Evolutionary conservation across 495 filamentous ascomycete species (phyloP).

Genomic region (Aspergillus ostianus): DNA sequence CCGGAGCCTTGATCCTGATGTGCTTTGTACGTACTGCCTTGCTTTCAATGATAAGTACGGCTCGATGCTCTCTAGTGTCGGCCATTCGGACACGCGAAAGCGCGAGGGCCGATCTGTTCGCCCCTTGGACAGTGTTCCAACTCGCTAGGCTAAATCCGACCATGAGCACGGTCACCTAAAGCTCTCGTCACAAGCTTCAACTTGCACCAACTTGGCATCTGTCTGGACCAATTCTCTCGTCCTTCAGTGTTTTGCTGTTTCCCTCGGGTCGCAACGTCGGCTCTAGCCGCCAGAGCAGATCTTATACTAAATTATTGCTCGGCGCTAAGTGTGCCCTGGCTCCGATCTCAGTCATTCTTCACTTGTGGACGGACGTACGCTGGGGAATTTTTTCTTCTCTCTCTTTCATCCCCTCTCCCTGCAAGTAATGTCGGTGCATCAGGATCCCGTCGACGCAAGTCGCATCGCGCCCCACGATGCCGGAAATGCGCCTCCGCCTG

Average conservation of each 20-base stretch:
- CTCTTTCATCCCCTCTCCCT: slow-evolving; percentile 4
- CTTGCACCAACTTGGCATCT: not conserved
- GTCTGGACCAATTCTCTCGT: not conserved
- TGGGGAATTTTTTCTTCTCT: not conserved
- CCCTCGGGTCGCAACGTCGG: slow-evolving; percentile 7
- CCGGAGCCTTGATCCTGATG: no score
- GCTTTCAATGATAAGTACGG: not conserved
- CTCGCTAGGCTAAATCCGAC: not conserved
- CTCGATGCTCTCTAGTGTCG: not conserved
- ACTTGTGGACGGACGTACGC: no score
- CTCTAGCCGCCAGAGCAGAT: slow-evolving; percentile 8
- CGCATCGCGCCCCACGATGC: not conserved
- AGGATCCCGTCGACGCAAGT: slow-evolving; percentile 3
- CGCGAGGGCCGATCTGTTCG: not conserved
- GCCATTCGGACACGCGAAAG: not conserved
- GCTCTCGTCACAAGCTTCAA: not conserved
- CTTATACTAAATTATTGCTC: not conserved
- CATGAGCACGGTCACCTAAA: not conserved
- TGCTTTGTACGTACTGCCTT: not conserved
- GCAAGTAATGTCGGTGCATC: slow-evolving; percentile 8
- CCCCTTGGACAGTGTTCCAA: not conserved
- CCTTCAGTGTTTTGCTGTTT: not conserved
- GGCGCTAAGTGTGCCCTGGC: not conserved
- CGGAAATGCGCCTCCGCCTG: not conserved
- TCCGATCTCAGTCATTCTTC: not conserved